Percentiles rank a stretch among this genome's conserved stretches.
Evolutionary conservation across 768 basidiomycete genomes (phyloP).

Genomic region (Hericium erinaceus): DNA sequence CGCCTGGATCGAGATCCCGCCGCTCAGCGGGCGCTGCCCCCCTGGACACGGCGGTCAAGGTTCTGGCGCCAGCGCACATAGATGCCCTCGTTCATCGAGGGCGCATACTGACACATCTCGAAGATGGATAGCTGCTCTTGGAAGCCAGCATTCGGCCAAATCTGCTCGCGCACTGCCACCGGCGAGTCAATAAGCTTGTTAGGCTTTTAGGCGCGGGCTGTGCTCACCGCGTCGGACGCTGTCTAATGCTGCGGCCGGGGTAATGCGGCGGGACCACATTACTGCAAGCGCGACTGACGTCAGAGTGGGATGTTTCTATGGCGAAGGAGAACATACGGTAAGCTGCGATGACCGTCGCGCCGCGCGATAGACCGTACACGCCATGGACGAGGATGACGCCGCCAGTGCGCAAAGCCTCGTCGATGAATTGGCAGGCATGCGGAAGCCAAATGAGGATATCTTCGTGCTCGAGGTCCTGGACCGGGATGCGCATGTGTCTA

Average conservation of each 20-base stretch:
- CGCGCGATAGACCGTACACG: constrained; percentile 14
- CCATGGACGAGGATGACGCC: constrained; percentile 16
- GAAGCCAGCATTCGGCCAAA: constrained; percentile 13
- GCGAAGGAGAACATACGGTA: constrained; percentile 4
- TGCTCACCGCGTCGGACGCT: constrained; percentile 10
- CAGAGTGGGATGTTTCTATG: background rate
- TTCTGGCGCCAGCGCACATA: constrained; percentile 14
- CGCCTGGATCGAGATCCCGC: background rate
- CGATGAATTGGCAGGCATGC: constrained; percentile 14
- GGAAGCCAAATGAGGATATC: constrained; percentile 17
- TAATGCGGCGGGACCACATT: constrained; percentile 13
- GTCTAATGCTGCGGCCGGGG: constrained; percentile 8
- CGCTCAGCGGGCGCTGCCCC: background rate
- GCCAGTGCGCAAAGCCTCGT: constrained; percentile 13
- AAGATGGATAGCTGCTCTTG: constrained; percentile 12
- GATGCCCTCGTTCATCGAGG: constrained; percentile 11
- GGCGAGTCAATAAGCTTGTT: background rate
- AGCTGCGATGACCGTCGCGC: constrained; percentile 16
- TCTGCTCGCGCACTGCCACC: constrained; percentile 12
- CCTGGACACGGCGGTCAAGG: constrained; percentile 4
- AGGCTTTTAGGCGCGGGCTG: background rate
- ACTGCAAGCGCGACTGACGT: constrained; percentile 1
- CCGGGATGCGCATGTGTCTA: constrained; percentile 50
- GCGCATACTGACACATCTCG: constrained; percentile 12
- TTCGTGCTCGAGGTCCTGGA: constrained; percentile 12